A percentile compares a stretch with the other conserved stretches of the same genome.
Conservation (phyloP, 768 basidiomycete genomes). For the Boletus subcaerulescens region DNA sequence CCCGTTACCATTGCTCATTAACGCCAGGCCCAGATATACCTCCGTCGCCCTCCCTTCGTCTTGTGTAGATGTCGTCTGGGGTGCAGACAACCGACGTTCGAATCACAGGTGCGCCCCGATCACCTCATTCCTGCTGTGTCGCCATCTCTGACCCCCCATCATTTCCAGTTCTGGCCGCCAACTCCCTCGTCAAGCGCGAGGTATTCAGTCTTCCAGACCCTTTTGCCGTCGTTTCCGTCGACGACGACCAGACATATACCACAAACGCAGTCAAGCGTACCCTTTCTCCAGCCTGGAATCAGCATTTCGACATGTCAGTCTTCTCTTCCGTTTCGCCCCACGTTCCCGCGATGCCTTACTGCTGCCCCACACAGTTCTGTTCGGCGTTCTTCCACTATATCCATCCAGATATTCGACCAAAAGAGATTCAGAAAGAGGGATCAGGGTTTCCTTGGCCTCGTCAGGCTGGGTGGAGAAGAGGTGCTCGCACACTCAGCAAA, state of each 20-base stretch:
- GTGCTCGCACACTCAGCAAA: slow-evolving; percentile 48
- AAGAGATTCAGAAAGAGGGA: slow-evolving; percentile 84
- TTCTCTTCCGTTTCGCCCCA: slow-evolving; percentile 2
- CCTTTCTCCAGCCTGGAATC: slow-evolving; percentile 77
- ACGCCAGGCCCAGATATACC: too few species aligned
- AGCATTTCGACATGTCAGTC: slow-evolving; percentile 80
- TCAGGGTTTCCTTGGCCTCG: slow-evolving; percentile 69
- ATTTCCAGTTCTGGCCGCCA: slow-evolving; percentile 73
- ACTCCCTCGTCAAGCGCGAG: slow-evolving; percentile 71
- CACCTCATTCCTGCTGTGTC: background rate
- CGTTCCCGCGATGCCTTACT: slow-evolving; percentile 7
- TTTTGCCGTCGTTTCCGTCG: slow-evolving; percentile 84
- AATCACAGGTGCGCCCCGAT: slow-evolving; percentile 22
- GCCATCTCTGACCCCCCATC: background rate
- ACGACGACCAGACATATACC: slow-evolving; percentile 78
- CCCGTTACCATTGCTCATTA: background rate
- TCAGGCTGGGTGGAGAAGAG: slow-evolving; percentile 54
- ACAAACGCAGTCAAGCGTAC: slow-evolving; percentile 69
- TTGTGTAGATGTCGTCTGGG: slow-evolving; percentile 20
- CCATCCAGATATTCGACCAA: slow-evolving; percentile 89
- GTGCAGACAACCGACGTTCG: slow-evolving; percentile 13
- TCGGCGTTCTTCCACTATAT: slow-evolving; percentile 69
- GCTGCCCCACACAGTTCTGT: slow-evolving; percentile 47
- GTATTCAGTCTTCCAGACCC: slow-evolving; percentile 83
- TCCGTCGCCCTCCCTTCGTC: too few species aligned